Evolutionary conservation across 495 filamentous ascomycete species (phyloP), one percentile per base, ranked within the genome.

Genomic region (Astrothelium subdiscretum): DNA sequence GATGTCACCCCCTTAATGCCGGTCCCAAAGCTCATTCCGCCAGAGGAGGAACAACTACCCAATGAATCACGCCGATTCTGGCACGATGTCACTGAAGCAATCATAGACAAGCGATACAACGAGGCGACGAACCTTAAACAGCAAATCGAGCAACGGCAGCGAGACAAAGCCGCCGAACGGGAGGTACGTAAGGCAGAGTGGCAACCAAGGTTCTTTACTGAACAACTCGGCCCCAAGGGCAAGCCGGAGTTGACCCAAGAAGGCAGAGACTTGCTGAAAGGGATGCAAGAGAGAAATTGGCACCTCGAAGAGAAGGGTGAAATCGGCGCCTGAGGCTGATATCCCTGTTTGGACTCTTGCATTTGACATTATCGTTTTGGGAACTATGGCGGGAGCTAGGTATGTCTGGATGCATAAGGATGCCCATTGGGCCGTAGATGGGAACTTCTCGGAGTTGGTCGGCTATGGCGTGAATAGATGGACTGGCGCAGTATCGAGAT

Each of bases 31-130:
- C 75, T 80, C 27, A 71, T 94, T 3, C 94, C 94, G 0, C 90
- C 94, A 0, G 69, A 75, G 2, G 84, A 89, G 61, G 63, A 81
- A 31, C 92, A 96, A 72, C 83, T 96, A 4, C 82, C 88, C 26
- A 92, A 97, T 68, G 94, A 98, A 76, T 95, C 90, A 1, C 83
- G 91, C 59, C 85, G 83, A 63, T 90, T 95, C 68, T 98, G 94
- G 94, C 78, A 82, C 35, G 80, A 80, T 27, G 92, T 98, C 42
- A 97, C 94, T 10, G 77, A 87, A 32, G 89, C 92, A n/a, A 97
- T 98, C 63, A 67, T 84, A 12, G 76, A 84, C 64, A 96, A 90
- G 72, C 90, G 92, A 67, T 98, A 83, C 73, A 81, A 81, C 44
- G 83, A 86, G 64, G 94, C 94, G 15, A 97, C 92, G 52, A 84